Percentiles rank a stretch among this genome's conserved stretches.
Evolutionary conservation across 2,329 filamentous ascomycete genomes (phyloP).

Genomic region (Mariannaea sp.): DNA sequence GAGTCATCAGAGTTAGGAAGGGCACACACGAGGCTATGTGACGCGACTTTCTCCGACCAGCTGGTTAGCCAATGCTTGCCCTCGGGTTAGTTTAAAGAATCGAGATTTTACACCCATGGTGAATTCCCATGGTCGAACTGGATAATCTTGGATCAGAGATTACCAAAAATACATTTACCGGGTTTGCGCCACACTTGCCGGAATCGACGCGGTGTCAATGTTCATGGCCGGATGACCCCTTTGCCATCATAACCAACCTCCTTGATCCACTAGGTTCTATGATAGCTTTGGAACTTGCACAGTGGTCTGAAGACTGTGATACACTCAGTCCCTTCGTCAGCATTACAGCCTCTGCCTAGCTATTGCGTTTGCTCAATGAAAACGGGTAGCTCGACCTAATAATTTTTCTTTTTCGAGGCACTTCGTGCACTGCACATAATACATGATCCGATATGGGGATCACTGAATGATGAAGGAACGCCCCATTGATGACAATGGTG

Average conservation of each 20-base stretch:
- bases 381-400: slow-evolving; percentile 9
- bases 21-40: slow-evolving; percentile 12
- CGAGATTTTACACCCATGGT: slow-evolving; percentile 29
- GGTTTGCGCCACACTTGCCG: slow-evolving; percentile 13
- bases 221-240: no score
- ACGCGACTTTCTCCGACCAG: slow-evolving; percentile 21
- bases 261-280: background rate
- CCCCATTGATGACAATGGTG: slow-evolving; percentile 21
- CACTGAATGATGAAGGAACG: slow-evolving; percentile 1
- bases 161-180: background rate
- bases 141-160: slow-evolving; percentile 16
- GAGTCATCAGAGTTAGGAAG: background rate
- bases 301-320: background rate
- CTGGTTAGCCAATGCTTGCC: slow-evolving; percentile 15
- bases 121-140: slow-evolving; percentile 34
- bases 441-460: slow-evolving; percentile 22
- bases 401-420: no score
- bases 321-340: no score
- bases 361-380: no score
- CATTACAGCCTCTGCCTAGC: no score
- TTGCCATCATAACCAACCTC: no score
- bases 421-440: slow-evolving; percentile 4
- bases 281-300: background rate
- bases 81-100: slow-evolving; percentile 23
- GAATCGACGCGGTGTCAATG: background rate